Base-by-base conservation (phyloP, 2,329 filamentous ascomycete species). In the Oidium heveae region DNA sequence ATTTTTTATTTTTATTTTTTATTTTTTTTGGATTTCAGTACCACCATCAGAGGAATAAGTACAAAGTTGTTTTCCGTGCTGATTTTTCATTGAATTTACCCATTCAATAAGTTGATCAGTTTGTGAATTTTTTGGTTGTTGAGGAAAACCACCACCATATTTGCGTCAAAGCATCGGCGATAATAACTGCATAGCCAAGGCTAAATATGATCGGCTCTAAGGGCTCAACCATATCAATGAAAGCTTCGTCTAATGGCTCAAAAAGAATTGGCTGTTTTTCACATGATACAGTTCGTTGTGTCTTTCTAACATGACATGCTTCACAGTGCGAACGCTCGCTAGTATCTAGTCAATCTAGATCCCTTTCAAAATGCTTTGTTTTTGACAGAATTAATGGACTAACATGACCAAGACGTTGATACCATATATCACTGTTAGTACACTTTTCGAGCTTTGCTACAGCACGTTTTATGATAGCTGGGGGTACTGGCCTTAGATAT, bases 281-380 rank as follows among this genome's bases (percentile, higher is more conserved):
- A 9, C 46, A 22, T 3, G 46, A 9, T 7, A 49, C 13, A 49
- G 46, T 49, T 6, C 46, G 46, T n/a, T 49, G 18, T 24, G 46
- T 10, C 28, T 49, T 49, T 9, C 46, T 49, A 32, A 49, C 18
- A 10, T 49, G 46, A n/a, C 46, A 49, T 32, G 46, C 46, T 49
- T 49, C 24, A 32, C 46, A 49, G 28, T 49, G 46, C 5, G 46
- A 49, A 24, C 22, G 46, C 46, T 49, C 46, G 24, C 46, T 49
- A 32, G 46, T 49, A 12, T 49, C 46, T 10, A 44, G 41, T 44
- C 41, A 9, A n/a, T 20, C 41, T 20, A 44, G 98, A 1, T 22
- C 46, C 18, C 28, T 49, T n/a, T n/a, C n/a, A n/a, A 28, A 28
- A 28, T 28, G 3, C 24, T 28, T 28, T 28, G 24, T 28, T 28